phyloP scores from a whole-genome alignment of 371 early-diverging fungal genomes.

The Haplosporangium sp. region DNA sequence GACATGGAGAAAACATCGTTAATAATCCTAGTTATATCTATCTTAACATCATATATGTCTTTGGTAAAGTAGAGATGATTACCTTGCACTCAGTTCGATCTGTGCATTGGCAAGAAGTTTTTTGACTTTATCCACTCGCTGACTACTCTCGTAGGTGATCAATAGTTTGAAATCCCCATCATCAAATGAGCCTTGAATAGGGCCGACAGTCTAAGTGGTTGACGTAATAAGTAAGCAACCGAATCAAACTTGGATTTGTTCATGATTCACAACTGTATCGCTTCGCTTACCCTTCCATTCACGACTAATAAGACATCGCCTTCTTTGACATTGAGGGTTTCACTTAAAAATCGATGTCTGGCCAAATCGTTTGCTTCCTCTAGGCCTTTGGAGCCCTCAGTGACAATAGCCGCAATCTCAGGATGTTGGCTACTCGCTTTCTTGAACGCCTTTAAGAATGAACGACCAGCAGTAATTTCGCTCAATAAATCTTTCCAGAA shows the following conservation, averaged over 20 bases:
- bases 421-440: conserved; percentile 13
- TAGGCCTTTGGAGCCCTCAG: conserved; percentile 28
- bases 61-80: background rate
- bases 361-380: conserved; percentile 24
- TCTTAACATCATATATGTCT: no score
- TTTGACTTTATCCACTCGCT: conserved; percentile 57
- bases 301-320: conserved; percentile 57
- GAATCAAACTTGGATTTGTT: background rate
- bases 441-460: conserved; percentile 29
- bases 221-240: no score
- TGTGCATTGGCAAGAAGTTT: conserved; percentile 38
- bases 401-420: conserved; percentile 31
- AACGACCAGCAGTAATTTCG: conserved; percentile 6
- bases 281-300: conserved; percentile 63
- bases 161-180: conserved; percentile 64
- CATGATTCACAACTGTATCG: background rate
- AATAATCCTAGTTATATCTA: background rate
- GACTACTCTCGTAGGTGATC: conserved; percentile 58
- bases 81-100: conserved; percentile 21
- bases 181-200: conserved; percentile 61
- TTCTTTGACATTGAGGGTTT: conserved; percentile 34
- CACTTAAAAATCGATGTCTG: conserved; percentile 21
- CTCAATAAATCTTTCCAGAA: conserved; percentile 47
- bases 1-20: background rate
- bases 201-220: conserved; percentile 61